phyloP scores from a whole-genome alignment of 306 rosid genomes.

The Fagus crenata region DNA sequence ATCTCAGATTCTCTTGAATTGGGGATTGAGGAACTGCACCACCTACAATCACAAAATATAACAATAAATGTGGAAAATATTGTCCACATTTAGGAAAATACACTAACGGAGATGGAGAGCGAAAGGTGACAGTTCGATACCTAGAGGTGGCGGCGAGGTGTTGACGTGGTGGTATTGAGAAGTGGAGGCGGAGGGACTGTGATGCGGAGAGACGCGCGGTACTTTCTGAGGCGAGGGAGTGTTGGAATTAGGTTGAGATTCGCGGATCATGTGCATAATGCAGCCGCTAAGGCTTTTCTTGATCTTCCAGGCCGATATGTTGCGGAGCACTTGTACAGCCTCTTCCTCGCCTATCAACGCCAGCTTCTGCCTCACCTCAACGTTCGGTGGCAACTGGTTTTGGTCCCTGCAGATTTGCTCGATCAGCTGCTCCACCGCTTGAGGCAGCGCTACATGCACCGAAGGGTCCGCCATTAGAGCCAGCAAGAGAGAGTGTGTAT shows the following conservation, averaged over 20 bases:
- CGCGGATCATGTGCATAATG: slow-evolving; percentile 11
- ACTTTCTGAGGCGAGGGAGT: not conserved
- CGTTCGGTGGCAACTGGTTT: slow-evolving; percentile 11
- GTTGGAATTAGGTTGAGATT: not conserved
- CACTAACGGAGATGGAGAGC: too few relatives aligned
- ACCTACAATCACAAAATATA: too few relatives aligned
- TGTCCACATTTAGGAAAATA: too few relatives aligned
- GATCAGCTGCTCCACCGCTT: slow-evolving; percentile 26
- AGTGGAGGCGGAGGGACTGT: not conserved
- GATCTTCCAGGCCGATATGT: not conserved
- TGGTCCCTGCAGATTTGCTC: slow-evolving; percentile 11
- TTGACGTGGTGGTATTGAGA: not conserved
- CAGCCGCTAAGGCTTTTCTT: slow-evolving; percentile 11
- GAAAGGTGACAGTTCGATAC: too few relatives aligned
- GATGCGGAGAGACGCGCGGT: slow-evolving; percentile 3
- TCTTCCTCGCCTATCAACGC: slow-evolving; percentile 23
- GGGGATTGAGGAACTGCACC: too few relatives aligned
- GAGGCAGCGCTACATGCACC: slow-evolving; percentile 27
- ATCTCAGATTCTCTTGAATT: not conserved
- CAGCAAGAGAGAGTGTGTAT: too few relatives aligned
- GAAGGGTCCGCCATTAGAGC: slow-evolving; percentile 6
- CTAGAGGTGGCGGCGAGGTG: too few relatives aligned
- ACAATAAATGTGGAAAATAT: too few relatives aligned
- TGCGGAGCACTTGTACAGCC: slow-evolving; percentile 24
- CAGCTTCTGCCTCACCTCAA: slow-evolving; percentile 9